Base-by-base conservation (phyloP, 1,284 basidiomycete species). In the Athelia psychrophila region DNA sequence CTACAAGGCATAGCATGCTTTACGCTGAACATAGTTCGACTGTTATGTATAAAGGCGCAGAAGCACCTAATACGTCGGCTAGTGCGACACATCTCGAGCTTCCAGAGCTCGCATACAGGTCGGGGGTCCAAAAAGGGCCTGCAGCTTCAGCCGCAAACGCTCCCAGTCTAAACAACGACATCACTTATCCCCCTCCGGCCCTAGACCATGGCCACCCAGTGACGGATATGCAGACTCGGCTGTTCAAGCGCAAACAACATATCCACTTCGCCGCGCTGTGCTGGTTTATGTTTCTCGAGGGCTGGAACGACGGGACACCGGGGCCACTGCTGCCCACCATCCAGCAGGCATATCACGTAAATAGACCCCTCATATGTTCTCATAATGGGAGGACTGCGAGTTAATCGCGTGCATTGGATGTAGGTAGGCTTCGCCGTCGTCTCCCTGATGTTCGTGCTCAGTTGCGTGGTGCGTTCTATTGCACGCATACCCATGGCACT, bases 361-460 rank as follows among this genome's bases (percentile, higher is more conserved):
- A 49, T 22, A 24, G n/a, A 23, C 16, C 38, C 16, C 38, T 30
- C 13, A 13, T 13, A n/a, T 30, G 27, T 30, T 13, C 27, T 30
- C 27, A 6, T 30, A 30, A 6, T 30, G n/a, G n/a, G n/a, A n/a
- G n/a, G n/a, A n/a, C 27, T 30, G 13, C 27, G 27, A 30, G 5
- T 30, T 30, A 30, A 30, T 13, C 6, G 13, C 6, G 13, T 6
- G 27, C 27, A 30, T 30, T 5, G 5, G 6, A 30, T 54, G 4
- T 52, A 79, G 76, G 64, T 77, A 40, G 65, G 66, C 19, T 76
- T 72, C 51, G 60, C 69, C 25, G 55, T 75, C 50, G 79, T 86
- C 16, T 80, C 82, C 0, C 58, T 83, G 20, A 73, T 84, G 33
- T 86, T 84, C 68, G 69, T 86, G 15, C 69, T 71, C 51, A 80